A percentile compares a stretch with the other conserved stretches of the same genome.
Evolutionary conservation across 805 yeast species (phyloP).

Genomic region (Wickerhamiella shivajii): DNA sequence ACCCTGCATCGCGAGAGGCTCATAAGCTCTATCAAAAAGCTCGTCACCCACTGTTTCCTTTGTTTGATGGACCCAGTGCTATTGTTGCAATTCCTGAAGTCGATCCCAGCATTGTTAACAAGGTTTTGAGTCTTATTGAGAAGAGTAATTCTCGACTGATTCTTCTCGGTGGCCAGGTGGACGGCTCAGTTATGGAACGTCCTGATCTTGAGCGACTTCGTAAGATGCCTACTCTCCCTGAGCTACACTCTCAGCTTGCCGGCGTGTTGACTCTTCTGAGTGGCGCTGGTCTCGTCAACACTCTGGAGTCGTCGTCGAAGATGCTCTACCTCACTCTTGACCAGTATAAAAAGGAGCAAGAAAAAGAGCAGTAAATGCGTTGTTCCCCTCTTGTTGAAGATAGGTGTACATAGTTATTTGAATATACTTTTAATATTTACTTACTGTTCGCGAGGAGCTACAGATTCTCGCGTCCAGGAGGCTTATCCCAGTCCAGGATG

Average conservation of each 20-base stretch:
- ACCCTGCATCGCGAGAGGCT: slow-evolving; percentile 57
- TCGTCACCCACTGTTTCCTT: slow-evolving; percentile 52
- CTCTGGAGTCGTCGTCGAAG: slow-evolving; percentile 57
- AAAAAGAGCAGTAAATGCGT: slow-evolving; percentile 3
- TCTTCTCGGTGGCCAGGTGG: slow-evolving; percentile 75
- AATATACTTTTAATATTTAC: too few relatives aligned
- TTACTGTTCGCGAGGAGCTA: too few relatives aligned
- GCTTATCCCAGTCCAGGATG: slow-evolving; percentile 21
- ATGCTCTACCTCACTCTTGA: slow-evolving; percentile 62
- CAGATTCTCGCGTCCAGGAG: slow-evolving; percentile 13
- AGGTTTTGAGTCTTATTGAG: slow-evolving; percentile 46
- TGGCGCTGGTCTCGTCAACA: slow-evolving; percentile 78
- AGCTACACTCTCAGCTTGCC: slow-evolving; percentile 66
- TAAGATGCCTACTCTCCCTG: slow-evolving; percentile 54
- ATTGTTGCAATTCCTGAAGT: slow-evolving; percentile 51
- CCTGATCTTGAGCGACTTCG: slow-evolving; percentile 47
- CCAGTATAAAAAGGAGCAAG: slow-evolving; percentile 36
- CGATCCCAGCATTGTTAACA: slow-evolving; percentile 54
- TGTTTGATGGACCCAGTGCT: slow-evolving; percentile 79
- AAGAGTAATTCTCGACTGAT: slow-evolving; percentile 58
- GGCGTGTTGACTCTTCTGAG: slow-evolving; percentile 73
- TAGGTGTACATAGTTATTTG: too few relatives aligned
- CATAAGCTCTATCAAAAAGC: slow-evolving; percentile 24
- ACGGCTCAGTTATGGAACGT: slow-evolving; percentile 39
- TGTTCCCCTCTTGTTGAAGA: too few relatives aligned